Evolutionary conservation across 495 filamentous ascomycete genomes (phyloP), one percentile per base, ranked within the genome.

Genomic region (Durotheca rogersii): DNA sequence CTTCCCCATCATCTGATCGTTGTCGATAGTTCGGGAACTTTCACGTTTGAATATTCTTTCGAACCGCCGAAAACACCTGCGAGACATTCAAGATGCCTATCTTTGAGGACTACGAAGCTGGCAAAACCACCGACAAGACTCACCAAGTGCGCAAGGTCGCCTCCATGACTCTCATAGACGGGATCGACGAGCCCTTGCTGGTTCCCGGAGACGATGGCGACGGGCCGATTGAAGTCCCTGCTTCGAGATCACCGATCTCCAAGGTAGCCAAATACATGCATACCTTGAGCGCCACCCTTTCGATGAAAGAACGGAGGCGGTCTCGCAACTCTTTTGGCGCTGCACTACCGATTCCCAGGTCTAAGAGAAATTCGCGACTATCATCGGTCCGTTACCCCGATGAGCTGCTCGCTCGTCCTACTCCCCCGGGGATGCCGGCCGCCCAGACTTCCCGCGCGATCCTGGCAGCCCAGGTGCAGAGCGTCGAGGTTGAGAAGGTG

Each of bases 251-350:
- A 23, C 78, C 83, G 27, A 79, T 87, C 55, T 81, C 85, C 12
- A 81, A 90, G 70, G 80, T 82, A 19, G 72, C 80, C 17, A 71
- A 79, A 42, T 83, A 82, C 69, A 89, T 89, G 86, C 86, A 89
- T 73, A 78, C 79, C 48, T 71, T 90, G 66, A 86, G 82, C 52
- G 64, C 83, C 20, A 66, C 77, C 2, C 86, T 85, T 5, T 89
- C 86, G 1, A 77, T 79, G 67, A 81, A 78, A 65, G 80, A 84
- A 44, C 73, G 86, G 27, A 72, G 86, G 37, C 73, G 81, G 16
- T 89, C 87, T 25, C 79, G 86, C 51, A 91, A 89, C 78, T 90
- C 86, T 9, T 89, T 91, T 58, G 87, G 86, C 38, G 76, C 84
- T 30, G 81, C 84, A 11, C 80, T 91, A 7, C 87, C 86, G 30